Base-by-base conservation (phyloP, 169 alveolate genomes). In the Plasmodium blacklocki region DNA sequence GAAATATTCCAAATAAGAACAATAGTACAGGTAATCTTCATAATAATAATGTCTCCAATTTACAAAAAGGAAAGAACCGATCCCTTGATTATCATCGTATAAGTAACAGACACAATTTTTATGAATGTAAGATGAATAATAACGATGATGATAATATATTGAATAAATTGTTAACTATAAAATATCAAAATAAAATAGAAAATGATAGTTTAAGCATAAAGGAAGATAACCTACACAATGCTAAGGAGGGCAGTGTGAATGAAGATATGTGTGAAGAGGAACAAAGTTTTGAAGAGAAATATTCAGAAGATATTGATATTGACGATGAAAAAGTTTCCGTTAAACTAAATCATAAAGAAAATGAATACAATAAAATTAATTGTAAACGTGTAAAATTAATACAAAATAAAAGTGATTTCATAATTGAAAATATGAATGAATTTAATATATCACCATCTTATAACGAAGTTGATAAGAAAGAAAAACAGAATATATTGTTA, bases 121-220 rank as follows among this genome's bases (percentile, higher is more conserved):
- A 39, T 39, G 47, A 39, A 39, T 39, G 6, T 7, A 39, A 39
- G 9, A 39, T 5, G 47, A 39, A 39, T 39, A 39, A 56, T 56
- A 56, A 56, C 12, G 56, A 60, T 50, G 63, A 59, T 47, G 68
- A 78, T 23, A 32, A 78, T 47, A 64, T 78, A 39, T 32, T 63
- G 71, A 78, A 59, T 70, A 78, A 78, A 71, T 19, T 66, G 66
- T 43, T 63, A 15, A 47, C 29, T 26, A 78, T 66, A 59, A 78
- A 67, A 73, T 54, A 39, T 43, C 72, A 66, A 47, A 63, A 78
- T 78, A 21, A 58, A 68, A 43, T 70, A 62, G 14, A 23, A 23
- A 78, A 21, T 11, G 68, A 19, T 59, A 3, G 21, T 11, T 15
- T 58, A 59, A 26, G 15, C 58, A 52, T 19, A 26, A 14, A 29